These are phyloP conservation scores for Russula griseocarnosa DNA, from an alignment of 768 basidiomycete species.

Conservation along the genomic window DNA sequence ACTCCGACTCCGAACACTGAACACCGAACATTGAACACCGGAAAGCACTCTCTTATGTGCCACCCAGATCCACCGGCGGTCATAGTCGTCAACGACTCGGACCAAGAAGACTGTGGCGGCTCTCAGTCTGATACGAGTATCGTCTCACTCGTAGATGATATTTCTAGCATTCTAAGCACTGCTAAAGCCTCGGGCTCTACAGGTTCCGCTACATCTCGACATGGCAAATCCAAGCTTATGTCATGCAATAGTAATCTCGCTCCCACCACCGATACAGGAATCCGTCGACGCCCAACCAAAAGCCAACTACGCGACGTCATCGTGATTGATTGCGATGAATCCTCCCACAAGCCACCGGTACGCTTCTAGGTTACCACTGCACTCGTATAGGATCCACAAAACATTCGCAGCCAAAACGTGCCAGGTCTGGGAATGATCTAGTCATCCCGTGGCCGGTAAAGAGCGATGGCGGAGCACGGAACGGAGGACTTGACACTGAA, in stretches of 20 bases:
- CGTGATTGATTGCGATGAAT: background rate
- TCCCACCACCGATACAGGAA: background rate
- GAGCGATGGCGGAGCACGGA: background rate
- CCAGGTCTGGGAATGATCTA: background rate
- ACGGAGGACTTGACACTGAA: background rate
- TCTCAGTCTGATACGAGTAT: background rate
- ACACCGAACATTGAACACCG: no score
- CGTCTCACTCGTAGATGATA: background rate
- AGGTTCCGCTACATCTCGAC: background rate
- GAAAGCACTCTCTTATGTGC: background rate
- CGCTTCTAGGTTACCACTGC: background rate
- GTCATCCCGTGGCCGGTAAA: background rate
- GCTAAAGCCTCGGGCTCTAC: background rate
- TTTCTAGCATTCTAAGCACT: background rate
- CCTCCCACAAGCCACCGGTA: background rate
- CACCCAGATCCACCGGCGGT: background rate
- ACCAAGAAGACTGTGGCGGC: background rate
- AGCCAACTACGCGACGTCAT: slow-evolving; percentile 1
- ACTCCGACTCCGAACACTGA: no score
- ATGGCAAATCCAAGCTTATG: background rate
- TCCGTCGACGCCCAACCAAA: background rate
- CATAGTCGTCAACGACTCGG: slow-evolving; percentile 13
- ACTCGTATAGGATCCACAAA: background rate
- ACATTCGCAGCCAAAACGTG: slow-evolving; percentile 5
- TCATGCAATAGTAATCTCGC: background rate